Conservation (phyloP, 352 stramenopile species). For the Peronospora destructor region DNA sequence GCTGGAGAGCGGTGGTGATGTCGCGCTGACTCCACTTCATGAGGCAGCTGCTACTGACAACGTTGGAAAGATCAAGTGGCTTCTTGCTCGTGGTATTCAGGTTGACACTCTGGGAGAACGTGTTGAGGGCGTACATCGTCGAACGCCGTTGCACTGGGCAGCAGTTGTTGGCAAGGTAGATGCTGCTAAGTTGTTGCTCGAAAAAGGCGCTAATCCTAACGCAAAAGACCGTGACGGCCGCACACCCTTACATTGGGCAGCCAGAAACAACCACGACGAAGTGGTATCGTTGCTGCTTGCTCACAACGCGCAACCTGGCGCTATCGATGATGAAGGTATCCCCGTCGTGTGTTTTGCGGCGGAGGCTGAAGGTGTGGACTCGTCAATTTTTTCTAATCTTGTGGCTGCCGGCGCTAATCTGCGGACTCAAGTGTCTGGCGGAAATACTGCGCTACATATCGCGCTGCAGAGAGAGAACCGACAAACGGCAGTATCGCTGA, state of each 20-base stretch:
- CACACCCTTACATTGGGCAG: conserved; percentile 72
- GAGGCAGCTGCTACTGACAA: conserved; percentile 56
- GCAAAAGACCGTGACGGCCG: conserved; percentile 50
- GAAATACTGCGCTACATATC: conserved; percentile 71
- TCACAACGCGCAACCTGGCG: conserved; percentile 35
- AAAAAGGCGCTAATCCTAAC: conserved; percentile 44
- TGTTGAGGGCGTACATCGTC: conserved; percentile 49
- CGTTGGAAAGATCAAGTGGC: conserved; percentile 28
- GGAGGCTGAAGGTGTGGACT: conserved; percentile 48
- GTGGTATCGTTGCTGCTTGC: conserved; percentile 50
- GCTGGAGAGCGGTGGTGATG: conserved; percentile 58
- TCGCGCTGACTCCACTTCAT: conserved; percentile 71
- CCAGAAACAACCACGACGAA: conserved; percentile 50
- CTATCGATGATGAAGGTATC: conserved; percentile 37
- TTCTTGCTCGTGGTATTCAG: conserved; percentile 36
- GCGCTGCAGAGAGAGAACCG: conserved; percentile 63
- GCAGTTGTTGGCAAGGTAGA: conserved; percentile 45
- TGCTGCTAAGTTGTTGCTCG: conserved; percentile 35
- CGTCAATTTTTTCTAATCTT: conserved; percentile 38
- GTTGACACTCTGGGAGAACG: conserved; percentile 56
- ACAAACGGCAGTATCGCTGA: conserved; percentile 54
- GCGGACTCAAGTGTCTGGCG: conserved; percentile 31
- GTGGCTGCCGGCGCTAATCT: conserved; percentile 39
- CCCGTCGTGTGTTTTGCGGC: conserved; percentile 62
- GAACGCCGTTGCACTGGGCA: conserved; percentile 71